Evolutionary conservation across 495 filamentous ascomycete genomes (phyloP).

Genomic region (Letharia lupina): DNA sequence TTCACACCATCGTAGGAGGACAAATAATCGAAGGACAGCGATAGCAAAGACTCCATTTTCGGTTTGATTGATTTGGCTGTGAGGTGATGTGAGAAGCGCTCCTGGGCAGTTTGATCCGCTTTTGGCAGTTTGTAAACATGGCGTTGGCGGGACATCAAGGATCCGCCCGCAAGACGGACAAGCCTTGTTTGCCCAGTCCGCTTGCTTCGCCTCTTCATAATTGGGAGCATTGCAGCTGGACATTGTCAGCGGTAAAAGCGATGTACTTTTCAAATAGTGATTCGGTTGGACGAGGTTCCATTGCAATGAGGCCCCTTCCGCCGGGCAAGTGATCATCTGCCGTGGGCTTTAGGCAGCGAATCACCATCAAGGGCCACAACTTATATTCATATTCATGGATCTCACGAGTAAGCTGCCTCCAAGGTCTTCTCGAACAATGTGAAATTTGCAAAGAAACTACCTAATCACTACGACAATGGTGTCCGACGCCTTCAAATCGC

Average conservation of each 20-base stretch:
- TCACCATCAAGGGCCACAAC: neutral
- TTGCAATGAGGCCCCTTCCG: neutral
- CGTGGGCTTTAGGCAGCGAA: neutral
- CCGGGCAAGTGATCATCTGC: neutral
- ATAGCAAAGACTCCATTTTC: constrained; percentile 84
- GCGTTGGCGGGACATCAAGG: constrained; percentile 4
- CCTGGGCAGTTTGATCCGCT: neutral
- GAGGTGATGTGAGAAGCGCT: neutral
- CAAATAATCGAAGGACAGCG: constrained; percentile 91
- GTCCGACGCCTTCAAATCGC: constrained; percentile 34
- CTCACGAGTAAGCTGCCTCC: neutral
- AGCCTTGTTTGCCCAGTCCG: neutral
- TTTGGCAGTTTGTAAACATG: constrained; percentile 3
- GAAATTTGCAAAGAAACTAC: neutral
- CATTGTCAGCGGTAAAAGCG: neutral
- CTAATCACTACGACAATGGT: neutral
- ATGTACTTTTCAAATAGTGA: neutral
- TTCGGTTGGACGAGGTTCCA: neutral
- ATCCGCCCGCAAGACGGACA: neutral
- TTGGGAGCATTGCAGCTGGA: neutral
- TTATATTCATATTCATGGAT: neutral
- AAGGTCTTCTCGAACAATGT: neutral
- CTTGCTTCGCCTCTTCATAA: neutral
- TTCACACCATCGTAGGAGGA: constrained; percentile 84
- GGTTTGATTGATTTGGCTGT: neutral